Percentiles rank a stretch among this genome's conserved stretches.
Evolutionary conservation across 805 yeast species (phyloP).

Genomic region (Cyberlindnera mrakii): DNA sequence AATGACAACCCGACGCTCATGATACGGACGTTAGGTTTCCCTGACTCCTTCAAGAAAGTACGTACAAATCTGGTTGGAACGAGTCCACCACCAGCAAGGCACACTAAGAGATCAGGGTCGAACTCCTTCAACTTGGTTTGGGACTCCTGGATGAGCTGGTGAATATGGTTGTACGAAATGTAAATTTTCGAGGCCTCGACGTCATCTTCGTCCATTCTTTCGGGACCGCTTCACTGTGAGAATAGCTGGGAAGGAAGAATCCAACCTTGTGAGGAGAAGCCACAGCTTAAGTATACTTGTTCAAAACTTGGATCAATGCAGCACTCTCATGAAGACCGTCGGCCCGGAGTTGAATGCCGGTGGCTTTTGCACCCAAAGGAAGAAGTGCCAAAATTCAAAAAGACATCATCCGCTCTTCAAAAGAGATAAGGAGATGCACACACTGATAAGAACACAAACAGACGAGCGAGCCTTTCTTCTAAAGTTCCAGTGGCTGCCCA

Average conservation of each 20-base stretch:
- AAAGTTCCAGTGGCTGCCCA: slow-evolving; percentile 16
- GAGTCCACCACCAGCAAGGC: slow-evolving; percentile 97
- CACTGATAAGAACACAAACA: too few relatives aligned
- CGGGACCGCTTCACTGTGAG: background rate
- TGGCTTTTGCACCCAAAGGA: too few relatives aligned
- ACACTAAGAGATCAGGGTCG: slow-evolving; percentile 86
- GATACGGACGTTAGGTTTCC: slow-evolving; percentile 82
- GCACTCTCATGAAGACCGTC: too few relatives aligned
- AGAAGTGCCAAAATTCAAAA: too few relatives aligned
- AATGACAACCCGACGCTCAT: slow-evolving; percentile 92
- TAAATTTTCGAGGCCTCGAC: slow-evolving; percentile 44
- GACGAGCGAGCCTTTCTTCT: slow-evolving; percentile 1
- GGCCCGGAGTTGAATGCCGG: too few relatives aligned
- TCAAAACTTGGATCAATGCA: too few relatives aligned
- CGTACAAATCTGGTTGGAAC: slow-evolving; percentile 96
- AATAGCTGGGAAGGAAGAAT: too few relatives aligned
- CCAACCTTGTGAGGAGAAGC: too few relatives aligned
- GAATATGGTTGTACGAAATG: slow-evolving; percentile 77
- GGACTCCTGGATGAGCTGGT: slow-evolving; percentile 60
- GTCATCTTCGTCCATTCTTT: slow-evolving; percentile 18
- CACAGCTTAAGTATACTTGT: too few relatives aligned
- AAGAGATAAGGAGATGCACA: too few relatives aligned
- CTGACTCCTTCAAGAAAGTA: slow-evolving; percentile 83
- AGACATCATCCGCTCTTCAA: too few relatives aligned
- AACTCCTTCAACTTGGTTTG: slow-evolving; percentile 60